These are phyloP conservation scores for Murraya koenigii DNA, from an alignment of 345 rosid genomes.

Conservation along the genomic window DNA sequence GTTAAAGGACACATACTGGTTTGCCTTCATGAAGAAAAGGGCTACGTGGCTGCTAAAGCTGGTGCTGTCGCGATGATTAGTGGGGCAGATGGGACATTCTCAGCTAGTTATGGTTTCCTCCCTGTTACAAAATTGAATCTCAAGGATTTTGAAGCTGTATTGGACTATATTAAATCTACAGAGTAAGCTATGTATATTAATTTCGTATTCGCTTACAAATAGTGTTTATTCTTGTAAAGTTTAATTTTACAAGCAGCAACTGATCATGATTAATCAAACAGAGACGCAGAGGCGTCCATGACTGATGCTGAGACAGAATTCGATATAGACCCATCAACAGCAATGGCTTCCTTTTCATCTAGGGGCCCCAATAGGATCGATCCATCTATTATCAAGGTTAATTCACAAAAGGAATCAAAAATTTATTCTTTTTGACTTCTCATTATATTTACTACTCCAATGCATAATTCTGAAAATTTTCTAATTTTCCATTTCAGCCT, in stretches of 20 bases:
- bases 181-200: conserved; percentile 25
- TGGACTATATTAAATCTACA: conserved; percentile 38
- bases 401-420: background rate
- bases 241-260: background rate
- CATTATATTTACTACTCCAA: no score
- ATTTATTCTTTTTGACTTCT: background rate
- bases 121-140: conserved; percentile 45
- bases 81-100: conserved; percentile 22
- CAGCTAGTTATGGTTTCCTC: conserved; percentile 42
- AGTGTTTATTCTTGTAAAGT: background rate
- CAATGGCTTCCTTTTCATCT: conserved; percentile 36
- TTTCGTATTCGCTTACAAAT: background rate
- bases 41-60: conserved; percentile 29
- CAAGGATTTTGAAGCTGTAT: conserved; percentile 34
- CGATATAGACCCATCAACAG: conserved; percentile 20
- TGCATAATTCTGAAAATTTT: background rate
- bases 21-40: conserved; percentile 44
- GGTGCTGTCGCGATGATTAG: conserved; percentile 63
- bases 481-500: conserved; percentile 32
- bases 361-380: conserved; percentile 38
- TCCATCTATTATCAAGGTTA: conserved; percentile 43
- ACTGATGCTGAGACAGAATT: conserved; percentile 13
- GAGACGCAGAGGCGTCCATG: conserved; percentile 31
- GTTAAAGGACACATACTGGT: conserved; percentile 63
- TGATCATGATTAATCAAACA: conserved; percentile 5